Conservation (phyloP, 2,329 filamentous ascomycete species). For the Apiospora aurea region DNA sequence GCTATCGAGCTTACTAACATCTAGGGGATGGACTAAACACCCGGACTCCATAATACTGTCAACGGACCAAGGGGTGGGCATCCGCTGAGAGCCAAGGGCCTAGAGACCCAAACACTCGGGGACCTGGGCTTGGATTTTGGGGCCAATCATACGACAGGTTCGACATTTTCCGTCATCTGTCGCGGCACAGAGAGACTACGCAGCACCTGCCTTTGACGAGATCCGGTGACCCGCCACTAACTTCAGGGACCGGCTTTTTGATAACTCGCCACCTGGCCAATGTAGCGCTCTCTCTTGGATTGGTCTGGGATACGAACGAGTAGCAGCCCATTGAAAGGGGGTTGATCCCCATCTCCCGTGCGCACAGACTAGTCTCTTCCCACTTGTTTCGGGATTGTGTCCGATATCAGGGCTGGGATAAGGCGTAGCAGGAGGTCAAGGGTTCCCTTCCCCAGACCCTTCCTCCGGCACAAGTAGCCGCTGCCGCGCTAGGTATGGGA, state of each 20-base stretch:
- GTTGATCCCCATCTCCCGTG: not conserved
- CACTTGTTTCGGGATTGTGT: not conserved
- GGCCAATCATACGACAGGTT: not conserved
- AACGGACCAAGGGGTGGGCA: not conserved
- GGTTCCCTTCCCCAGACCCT: not conserved
- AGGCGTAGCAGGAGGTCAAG: not conserved
- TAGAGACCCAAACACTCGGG: not conserved
- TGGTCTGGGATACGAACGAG: not conserved
- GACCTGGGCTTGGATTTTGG: not conserved
- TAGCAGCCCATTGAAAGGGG: not conserved
- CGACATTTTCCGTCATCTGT: not conserved
- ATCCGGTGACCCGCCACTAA: not conserved
- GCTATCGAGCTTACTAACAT: not conserved
- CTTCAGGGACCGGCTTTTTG: not conserved
- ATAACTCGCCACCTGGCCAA: not conserved
- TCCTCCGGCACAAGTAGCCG: not conserved
- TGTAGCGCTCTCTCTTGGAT: not conserved
- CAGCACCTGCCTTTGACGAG: not conserved
- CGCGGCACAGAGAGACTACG: not conserved
- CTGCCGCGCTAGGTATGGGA: not conserved
- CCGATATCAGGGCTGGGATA: not conserved
- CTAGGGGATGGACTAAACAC: no score
- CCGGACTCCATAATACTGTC: not conserved
- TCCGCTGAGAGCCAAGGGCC: not conserved
- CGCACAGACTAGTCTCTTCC: not conserved